A percentile compares a stretch with the other conserved stretches of the same genome.
These are phyloP conservation scores for Citrus cavaleriei DNA, from an alignment of 345 rosid species.

Conservation along the genomic window DNA sequence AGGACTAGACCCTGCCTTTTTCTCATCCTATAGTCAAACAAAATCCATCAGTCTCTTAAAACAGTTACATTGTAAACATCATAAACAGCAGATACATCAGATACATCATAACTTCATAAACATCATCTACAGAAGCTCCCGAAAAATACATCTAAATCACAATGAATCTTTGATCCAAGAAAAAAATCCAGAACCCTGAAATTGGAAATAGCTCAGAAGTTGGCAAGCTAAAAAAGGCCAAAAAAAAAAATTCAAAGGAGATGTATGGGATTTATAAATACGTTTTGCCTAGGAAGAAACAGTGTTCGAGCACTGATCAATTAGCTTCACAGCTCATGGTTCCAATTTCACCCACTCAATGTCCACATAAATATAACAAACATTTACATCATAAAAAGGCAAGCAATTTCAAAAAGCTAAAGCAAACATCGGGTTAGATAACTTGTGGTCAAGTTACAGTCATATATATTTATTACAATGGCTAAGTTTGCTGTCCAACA, in stretches of 20 bases:
- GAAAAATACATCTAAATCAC: not conserved
- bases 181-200: not conserved
- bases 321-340: not conserved
- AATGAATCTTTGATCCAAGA: not conserved
- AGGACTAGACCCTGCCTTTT: slow-evolving; percentile 61
- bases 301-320: not conserved
- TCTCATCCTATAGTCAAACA: slow-evolving; percentile 52
- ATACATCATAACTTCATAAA: not conserved
- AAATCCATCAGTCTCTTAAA: not conserved
- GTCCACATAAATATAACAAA: not conserved
- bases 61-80: too few relatives aligned
- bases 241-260: not conserved
- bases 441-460: not conserved
- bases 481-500: not conserved
- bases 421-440: not conserved
- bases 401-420: not conserved
- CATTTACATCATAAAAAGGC: not conserved
- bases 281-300: not conserved
- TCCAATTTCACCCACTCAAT: not conserved
- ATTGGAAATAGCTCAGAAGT: not conserved
- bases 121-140: not conserved
- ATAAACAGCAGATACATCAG: too few relatives aligned
- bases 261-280: not conserved
- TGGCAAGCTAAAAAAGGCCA: not conserved
- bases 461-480: not conserved